Conservation (phyloP, 2,329 filamentous ascomycete species). For the Penicillium sp. region DNA sequence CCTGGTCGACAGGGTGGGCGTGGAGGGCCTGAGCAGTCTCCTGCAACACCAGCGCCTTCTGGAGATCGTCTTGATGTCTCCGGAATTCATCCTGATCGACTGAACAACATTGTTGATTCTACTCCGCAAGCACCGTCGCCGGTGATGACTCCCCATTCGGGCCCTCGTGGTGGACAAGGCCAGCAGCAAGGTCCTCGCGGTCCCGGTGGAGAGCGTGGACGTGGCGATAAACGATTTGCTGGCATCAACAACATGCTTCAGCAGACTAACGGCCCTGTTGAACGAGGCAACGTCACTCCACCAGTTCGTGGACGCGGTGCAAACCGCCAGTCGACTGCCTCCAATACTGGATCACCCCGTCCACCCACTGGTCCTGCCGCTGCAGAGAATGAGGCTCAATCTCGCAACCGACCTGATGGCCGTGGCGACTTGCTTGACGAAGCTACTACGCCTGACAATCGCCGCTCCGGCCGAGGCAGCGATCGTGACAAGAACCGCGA, state of each 20-base stretch:
- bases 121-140: conserved; percentile 29
- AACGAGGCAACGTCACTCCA: conserved; percentile 36
- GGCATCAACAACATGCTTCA: conserved; percentile 51
- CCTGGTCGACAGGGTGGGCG: conserved; percentile 43
- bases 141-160: conserved; percentile 40
- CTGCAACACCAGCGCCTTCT: conserved; percentile 32
- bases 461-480: conserved; percentile 32
- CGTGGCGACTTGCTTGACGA: conserved; percentile 41
- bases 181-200: conserved; percentile 42
- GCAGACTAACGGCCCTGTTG: conserved; percentile 40
- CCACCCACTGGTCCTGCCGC: conserved; percentile 32
- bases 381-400: conserved; percentile 32
- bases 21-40: conserved; percentile 34
- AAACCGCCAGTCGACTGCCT: conserved; percentile 35
- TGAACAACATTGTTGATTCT: conserved; percentile 33
- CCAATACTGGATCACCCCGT: conserved; percentile 36
- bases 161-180: conserved; percentile 41
- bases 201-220: conserved; percentile 40
- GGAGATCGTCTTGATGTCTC: conserved; percentile 39
- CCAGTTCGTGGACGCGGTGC: conserved; percentile 44
- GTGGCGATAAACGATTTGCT: conserved; percentile 50
- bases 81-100: conserved; percentile 58
- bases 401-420: conserved; percentile 31
- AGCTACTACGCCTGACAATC: conserved; percentile 31
- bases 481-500: conserved; percentile 33